Evolutionary conservation across 2,329 filamentous ascomycete species (phyloP).

Genomic region (Monosporascus sp.): DNA sequence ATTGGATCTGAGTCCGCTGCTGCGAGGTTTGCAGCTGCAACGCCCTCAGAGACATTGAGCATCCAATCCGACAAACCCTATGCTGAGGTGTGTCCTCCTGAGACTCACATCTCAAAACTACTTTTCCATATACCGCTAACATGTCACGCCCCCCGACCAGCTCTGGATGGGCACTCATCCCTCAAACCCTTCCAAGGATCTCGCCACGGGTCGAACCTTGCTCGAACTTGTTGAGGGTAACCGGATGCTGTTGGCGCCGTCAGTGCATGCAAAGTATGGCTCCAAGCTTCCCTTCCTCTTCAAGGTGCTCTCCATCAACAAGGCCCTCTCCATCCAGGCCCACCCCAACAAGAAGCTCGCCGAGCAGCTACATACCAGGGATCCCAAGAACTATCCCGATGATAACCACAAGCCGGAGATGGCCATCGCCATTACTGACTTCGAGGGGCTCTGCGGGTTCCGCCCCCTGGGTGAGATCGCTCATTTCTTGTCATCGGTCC

Average conservation of each 20-base stretch:
- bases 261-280: slow-evolving; percentile 70
- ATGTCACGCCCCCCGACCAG: slow-evolving; percentile 38
- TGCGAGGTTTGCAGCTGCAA: slow-evolving; percentile 83
- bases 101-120: background rate
- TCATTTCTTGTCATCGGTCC: slow-evolving; percentile 63
- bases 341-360: slow-evolving; percentile 95
- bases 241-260: slow-evolving; percentile 68
- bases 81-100: slow-evolving; percentile 64
- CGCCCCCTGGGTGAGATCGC: slow-evolving; percentile 79
- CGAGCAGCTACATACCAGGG: slow-evolving; percentile 76
- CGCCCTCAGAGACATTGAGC: slow-evolving; percentile 65
- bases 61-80: slow-evolving; percentile 89
- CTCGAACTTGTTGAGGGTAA: slow-evolving; percentile 87
- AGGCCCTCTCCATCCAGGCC: slow-evolving; percentile 94
- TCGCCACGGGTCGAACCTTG: slow-evolving; percentile 76
- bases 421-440: slow-evolving; percentile 95
- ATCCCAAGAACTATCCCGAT: slow-evolving; percentile 94
- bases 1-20: slow-evolving; percentile 81
- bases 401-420: slow-evolving; percentile 99
- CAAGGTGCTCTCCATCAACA: slow-evolving; percentile 94
- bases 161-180: slow-evolving; percentile 99
- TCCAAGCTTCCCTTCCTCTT: slow-evolving; percentile 90
- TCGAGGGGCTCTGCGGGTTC: slow-evolving; percentile 95
- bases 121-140: slow-evolving; percentile 7
- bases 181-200: slow-evolving; percentile 87